Conservation (phyloP, 257 asterid species). For the Jaltomata sinuosa region DNA sequence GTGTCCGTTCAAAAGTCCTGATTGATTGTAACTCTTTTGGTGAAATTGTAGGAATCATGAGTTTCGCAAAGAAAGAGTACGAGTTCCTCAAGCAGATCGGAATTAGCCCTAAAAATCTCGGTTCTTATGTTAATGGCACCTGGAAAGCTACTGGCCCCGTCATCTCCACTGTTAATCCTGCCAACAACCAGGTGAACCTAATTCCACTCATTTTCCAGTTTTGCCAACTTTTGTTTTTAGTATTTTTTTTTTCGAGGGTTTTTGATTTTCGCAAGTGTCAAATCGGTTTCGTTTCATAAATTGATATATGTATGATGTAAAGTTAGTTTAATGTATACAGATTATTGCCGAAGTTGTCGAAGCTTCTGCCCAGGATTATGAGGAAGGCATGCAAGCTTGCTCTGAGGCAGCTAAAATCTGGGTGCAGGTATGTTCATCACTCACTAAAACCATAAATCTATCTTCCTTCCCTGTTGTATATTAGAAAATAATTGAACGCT, state of each 20-base stretch:
- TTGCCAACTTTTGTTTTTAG: not conserved
- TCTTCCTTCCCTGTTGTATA: not conserved
- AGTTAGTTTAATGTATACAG: conserved; percentile 22
- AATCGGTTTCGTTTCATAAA: not conserved
- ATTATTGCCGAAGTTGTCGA: conserved; percentile 74
- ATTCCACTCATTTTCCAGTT: not conserved
- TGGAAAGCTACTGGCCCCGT: conserved; percentile 84
- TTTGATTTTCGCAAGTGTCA: not conserved
- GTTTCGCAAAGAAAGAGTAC: conserved; percentile 59
- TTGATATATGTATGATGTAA: not conserved
- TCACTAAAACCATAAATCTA: not conserved
- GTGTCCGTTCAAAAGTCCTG: not conserved
- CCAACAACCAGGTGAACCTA: conserved; percentile 27
- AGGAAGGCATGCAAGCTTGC: conserved; percentile 82
- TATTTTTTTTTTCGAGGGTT: not conserved
- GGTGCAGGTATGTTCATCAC: conserved; percentile 63
- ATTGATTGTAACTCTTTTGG: not conserved
- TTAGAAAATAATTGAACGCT: not conserved
- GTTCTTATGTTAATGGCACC: conserved; percentile 57
- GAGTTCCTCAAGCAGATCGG: conserved; percentile 79
- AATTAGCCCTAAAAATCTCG: conserved; percentile 57
- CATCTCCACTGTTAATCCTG: conserved; percentile 59
- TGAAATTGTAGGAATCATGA: conserved; percentile 26
- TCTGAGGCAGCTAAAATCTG: conserved; percentile 67
- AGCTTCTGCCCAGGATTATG: conserved; percentile 74